Conservation (phyloP, 805 yeast genomes). For the Ogataea pini region DNA sequence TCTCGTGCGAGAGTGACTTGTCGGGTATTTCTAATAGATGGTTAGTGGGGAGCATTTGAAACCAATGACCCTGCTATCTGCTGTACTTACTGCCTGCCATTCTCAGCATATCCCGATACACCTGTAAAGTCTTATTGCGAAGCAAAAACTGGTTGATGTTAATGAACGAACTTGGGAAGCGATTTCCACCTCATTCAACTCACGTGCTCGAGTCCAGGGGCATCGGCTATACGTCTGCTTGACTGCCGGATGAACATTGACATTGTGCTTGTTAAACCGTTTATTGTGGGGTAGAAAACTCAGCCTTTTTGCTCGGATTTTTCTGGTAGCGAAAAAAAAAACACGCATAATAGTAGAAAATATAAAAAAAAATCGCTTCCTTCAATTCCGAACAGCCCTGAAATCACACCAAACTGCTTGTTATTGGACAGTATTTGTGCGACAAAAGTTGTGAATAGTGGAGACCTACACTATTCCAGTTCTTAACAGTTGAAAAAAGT, state of each 20-base stretch:
- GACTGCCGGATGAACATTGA: neutral
- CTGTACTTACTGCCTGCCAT: slow-evolving; percentile 21
- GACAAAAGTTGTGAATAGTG: neutral
- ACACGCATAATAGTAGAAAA: neutral
- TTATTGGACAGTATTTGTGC: neutral
- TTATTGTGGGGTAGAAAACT: neutral
- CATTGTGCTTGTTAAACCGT: neutral
- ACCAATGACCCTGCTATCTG: no score
- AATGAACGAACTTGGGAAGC: neutral
- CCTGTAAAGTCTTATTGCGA: slow-evolving; percentile 28
- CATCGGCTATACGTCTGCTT: neutral
- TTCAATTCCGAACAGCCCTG: slow-evolving; percentile 6
- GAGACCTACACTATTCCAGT: neutral
- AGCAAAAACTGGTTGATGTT: slow-evolving; percentile 32
- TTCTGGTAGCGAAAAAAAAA: neutral
- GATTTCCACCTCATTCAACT: neutral
- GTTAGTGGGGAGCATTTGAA: neutral
- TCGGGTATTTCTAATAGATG: slow-evolving; percentile 30
- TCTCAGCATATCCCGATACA: slow-evolving; percentile 37
- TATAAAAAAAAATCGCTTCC: slow-evolving; percentile 4
- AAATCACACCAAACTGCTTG: neutral
- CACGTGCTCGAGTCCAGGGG: slow-evolving; percentile 1
- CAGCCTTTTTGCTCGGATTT: neutral
- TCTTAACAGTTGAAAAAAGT: neutral
- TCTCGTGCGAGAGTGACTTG: slow-evolving; percentile 22